These are phyloP conservation scores for Chenopodium formosanum DNA, from an alignment of 148 eudicot species.

Conservation along the genomic window DNA sequence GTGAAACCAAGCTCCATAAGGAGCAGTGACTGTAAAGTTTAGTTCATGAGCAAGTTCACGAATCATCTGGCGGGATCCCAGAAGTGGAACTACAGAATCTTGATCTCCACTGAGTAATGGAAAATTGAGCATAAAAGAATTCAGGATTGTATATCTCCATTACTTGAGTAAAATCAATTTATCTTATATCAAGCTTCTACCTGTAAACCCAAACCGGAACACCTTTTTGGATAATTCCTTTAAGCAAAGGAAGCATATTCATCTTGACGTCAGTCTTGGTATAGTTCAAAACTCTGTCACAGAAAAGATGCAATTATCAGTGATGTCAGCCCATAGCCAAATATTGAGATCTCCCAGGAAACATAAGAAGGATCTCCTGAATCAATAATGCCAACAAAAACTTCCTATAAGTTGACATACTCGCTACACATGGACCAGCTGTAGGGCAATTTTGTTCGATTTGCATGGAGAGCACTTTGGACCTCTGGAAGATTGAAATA, in stretches of 20 bases:
- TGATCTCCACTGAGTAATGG: conserved; percentile 66
- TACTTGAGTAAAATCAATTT: neutral
- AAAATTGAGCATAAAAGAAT: neutral
- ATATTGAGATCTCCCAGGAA: neutral
- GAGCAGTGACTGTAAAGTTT: conserved; percentile 53
- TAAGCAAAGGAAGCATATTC: conserved; percentile 78
- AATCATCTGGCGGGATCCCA: conserved; percentile 79
- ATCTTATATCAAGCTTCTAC: conserved; percentile 23
- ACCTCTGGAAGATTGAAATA: conserved; percentile 92
- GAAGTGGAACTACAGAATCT: conserved; percentile 93
- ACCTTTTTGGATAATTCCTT: conserved; percentile 50
- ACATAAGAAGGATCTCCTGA: neutral
- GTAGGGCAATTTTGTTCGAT: conserved; percentile 75
- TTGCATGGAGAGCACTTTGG: conserved; percentile 88
- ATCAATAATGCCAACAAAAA: neutral
- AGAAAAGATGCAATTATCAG: neutral
- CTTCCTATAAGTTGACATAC: conserved; percentile 36
- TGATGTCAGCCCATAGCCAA: neutral
- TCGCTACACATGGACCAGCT: conserved; percentile 84
- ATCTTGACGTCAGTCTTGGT: conserved; percentile 61
- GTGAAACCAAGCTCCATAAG: conserved; percentile 93
- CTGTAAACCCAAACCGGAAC: conserved; percentile 91
- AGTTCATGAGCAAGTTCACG: conserved; percentile 79
- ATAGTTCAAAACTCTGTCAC: conserved; percentile 58
- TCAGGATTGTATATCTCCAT: too few species aligned